Conservation (phyloP, 495 filamentous ascomycete genomes). For the Talaromyces borbonicus region DNA sequence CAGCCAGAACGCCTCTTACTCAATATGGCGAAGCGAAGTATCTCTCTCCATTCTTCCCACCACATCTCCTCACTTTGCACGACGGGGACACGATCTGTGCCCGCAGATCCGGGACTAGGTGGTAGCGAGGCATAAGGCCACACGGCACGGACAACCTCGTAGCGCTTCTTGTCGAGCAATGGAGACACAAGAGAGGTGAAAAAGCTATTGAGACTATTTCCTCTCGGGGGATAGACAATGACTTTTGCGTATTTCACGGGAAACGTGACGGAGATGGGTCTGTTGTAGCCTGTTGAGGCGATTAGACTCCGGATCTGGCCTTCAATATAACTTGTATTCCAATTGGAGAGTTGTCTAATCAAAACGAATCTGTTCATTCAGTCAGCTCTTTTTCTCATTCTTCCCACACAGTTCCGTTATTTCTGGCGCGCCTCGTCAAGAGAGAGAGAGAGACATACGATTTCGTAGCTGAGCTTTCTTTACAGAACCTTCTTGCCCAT, state of each 20-base stretch:
- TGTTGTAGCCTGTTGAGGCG: conserved; percentile 33
- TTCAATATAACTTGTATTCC: conserved; percentile 42
- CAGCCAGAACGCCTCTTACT: conserved; percentile 33
- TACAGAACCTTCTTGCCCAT: conserved; percentile 39
- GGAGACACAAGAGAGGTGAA: conserved; percentile 14
- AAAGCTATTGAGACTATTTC: conserved; percentile 21
- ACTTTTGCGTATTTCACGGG: conserved; percentile 40
- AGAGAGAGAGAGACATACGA: conserved; percentile 11
- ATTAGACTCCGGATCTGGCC: conserved; percentile 40
- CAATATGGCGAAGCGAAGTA: conserved; percentile 31
- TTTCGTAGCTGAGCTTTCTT: conserved; percentile 36
- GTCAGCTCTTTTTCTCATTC: too few relatives aligned
- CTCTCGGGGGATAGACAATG: conserved; percentile 32
- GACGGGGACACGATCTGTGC: conserved; percentile 15
- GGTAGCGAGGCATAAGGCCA: conserved; percentile 19
- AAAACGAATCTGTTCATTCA: conserved; percentile 26
- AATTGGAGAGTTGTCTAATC: conserved; percentile 38
- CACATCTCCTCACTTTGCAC: conserved; percentile 44
- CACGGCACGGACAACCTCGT: conserved; percentile 40
- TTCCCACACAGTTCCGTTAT: too few relatives aligned
- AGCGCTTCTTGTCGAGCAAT: conserved; percentile 35
- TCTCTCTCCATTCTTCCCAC: conserved; percentile 42
- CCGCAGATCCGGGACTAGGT: conserved; percentile 1
- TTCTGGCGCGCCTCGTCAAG: not conserved
- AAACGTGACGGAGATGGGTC: conserved; percentile 38